Conservation (phyloP, 306 rosid species). For the Ormosia semicastrata region DNA sequence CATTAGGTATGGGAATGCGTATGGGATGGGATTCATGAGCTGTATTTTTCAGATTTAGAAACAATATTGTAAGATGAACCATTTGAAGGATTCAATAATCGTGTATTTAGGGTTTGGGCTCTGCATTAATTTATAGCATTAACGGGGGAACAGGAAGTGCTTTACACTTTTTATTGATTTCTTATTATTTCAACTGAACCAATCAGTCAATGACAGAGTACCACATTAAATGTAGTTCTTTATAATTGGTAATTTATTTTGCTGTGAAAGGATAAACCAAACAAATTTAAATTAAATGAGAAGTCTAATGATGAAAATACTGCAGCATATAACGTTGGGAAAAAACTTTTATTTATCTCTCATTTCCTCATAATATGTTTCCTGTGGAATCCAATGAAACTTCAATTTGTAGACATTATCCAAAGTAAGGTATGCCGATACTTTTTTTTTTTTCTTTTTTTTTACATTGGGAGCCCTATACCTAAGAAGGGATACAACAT, state of each 20-base stretch:
- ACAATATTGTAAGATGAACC: conserved; percentile 13
- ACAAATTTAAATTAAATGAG: conserved; percentile 9
- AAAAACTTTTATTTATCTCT: neutral
- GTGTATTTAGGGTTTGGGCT: neutral
- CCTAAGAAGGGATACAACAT: neutral
- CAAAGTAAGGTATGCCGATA: neutral
- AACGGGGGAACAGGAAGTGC: neutral
- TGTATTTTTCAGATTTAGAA: conserved; percentile 27
- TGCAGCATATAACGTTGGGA: neutral
- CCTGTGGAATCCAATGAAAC: conserved; percentile 55
- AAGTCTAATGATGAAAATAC: conserved; percentile 20
- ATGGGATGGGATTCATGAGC: conserved; percentile 25
- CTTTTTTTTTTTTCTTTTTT: neutral
- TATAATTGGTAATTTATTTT: neutral
- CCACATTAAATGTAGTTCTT: neutral
- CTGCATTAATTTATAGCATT: neutral
- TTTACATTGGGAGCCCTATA: neutral
- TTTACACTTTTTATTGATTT: neutral
- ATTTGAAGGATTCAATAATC: conserved; percentile 20
- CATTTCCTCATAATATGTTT: conserved; percentile 5
- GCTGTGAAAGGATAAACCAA: neutral
- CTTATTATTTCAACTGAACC: conserved; percentile 7
- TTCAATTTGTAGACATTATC: conserved; percentile 24
- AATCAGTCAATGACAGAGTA: neutral
- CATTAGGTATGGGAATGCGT: conserved; percentile 30